Percentiles rank a stretch among this genome's conserved stretches.
Conservation (phyloP, 768 basidiomycete species). For the Termitomyces sp. region DNA sequence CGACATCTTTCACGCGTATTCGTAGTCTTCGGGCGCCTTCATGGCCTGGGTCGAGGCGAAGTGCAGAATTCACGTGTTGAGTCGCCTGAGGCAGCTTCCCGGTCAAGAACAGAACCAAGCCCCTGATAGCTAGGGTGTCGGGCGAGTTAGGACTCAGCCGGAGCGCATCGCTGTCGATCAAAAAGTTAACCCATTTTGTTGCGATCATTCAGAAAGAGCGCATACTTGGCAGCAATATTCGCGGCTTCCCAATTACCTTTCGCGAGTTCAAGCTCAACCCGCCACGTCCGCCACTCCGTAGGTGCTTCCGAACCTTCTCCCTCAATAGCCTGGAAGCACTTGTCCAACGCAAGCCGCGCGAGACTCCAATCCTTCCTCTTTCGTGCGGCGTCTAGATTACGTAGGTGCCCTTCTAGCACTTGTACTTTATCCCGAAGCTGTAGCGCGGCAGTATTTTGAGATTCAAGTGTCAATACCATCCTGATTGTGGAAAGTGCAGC, state of each 20-base stretch:
- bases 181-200: neutral
- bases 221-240: conserved; percentile 67
- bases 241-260: conserved; percentile 73
- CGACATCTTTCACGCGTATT: conserved; percentile 77
- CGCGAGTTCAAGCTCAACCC: conserved; percentile 71
- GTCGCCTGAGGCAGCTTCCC: conserved; percentile 67
- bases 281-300: conserved; percentile 75
- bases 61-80: conserved; percentile 64
- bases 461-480: conserved; percentile 55
- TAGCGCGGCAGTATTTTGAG: conserved; percentile 50
- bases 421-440: conserved; percentile 58
- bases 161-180: conserved; percentile 57
- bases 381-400: conserved; percentile 53
- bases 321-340: conserved; percentile 67
- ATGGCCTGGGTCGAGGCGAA: conserved; percentile 76
- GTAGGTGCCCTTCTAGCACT: conserved; percentile 59
- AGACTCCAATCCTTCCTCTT: conserved; percentile 67
- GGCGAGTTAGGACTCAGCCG: conserved; percentile 69
- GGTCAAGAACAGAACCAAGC: conserved; percentile 69
- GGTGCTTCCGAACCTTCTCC: conserved; percentile 74
- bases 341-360: conserved; percentile 75
- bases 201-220: conserved; percentile 11
- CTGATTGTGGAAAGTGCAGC: conserved; percentile 65
- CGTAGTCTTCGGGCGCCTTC: conserved; percentile 64
- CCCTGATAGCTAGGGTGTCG: conserved; percentile 73